phyloP scores from a whole-genome alignment of 257 asterid genomes.

The Solanum tarapatanum region DNA sequence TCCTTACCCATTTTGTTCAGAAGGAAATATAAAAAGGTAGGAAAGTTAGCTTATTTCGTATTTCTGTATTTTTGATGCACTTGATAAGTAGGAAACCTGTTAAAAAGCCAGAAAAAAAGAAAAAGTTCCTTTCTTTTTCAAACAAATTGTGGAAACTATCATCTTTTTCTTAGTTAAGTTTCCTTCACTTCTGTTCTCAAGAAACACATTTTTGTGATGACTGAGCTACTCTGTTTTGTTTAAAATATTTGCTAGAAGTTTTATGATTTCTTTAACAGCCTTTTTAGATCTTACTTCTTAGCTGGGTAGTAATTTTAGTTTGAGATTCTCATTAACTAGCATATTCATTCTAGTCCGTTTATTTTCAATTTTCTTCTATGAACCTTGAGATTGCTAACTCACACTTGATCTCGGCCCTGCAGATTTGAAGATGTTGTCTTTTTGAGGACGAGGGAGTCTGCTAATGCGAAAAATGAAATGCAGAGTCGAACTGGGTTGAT shows the following conservation, averaged over 20 bases:
- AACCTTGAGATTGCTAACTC: neutral
- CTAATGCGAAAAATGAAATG: slow-evolving; percentile 15
- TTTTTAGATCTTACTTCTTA: neutral
- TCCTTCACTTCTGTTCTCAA: neutral
- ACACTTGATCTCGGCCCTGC: neutral
- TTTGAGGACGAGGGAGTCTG: slow-evolving; percentile 19
- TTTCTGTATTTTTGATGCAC: neutral
- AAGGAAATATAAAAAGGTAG: neutral
- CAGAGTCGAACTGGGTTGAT: slow-evolving; percentile 23
- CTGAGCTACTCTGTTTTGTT: neutral
- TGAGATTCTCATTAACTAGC: neutral
- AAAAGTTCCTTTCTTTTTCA: neutral
- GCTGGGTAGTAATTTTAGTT: neutral
- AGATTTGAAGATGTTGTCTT: slow-evolving; percentile 25
- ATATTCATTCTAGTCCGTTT: neutral
- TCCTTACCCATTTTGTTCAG: neutral
- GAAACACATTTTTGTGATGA: neutral
- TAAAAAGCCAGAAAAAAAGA: neutral
- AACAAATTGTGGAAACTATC: neutral
- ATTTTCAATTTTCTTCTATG: neutral
- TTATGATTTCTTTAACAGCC: neutral
- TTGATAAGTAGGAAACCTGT: neutral
- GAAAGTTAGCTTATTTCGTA: neutral
- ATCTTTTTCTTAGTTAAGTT: neutral
- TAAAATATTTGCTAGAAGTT: neutral